phyloP scores from a whole-genome alignment of 371 early-diverging fungal genomes.

The Chytridiales sp. region DNA sequence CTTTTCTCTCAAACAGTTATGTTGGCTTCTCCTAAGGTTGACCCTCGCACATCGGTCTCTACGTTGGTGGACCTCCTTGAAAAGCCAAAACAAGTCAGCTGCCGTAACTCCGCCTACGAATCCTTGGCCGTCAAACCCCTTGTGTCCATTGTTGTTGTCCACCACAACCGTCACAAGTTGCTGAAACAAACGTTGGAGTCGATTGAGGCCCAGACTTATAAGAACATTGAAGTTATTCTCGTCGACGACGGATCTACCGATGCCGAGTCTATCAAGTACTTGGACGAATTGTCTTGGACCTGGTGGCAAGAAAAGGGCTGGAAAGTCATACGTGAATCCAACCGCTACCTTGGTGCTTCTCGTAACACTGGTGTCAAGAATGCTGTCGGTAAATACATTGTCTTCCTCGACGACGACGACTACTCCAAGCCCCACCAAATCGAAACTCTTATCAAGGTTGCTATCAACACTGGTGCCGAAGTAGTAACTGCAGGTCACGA shows the following conservation, averaged over 20 bases:
- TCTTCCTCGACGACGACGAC: conserved; percentile 46
- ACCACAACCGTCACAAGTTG: conserved; percentile 37
- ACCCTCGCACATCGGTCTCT: conserved; percentile 1
- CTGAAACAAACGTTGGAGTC: conserved; percentile 33
- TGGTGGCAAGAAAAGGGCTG: conserved; percentile 43
- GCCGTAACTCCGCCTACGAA: conserved; percentile 18
- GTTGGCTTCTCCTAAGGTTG: not conserved
- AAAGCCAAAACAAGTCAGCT: not conserved
- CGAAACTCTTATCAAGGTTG: conserved; percentile 38
- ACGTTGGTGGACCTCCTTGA: conserved; percentile 20
- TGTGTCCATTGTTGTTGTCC: conserved; percentile 36
- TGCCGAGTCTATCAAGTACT: conserved; percentile 25
- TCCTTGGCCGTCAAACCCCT: conserved; percentile 26
- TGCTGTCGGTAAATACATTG: conserved; percentile 36
- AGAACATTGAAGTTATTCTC: conserved; percentile 39
- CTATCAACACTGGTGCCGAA: conserved; percentile 37
- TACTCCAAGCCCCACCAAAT: conserved; percentile 38
- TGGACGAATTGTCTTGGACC: conserved; percentile 34
- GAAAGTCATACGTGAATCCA: conserved; percentile 38
- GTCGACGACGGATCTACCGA: conserved; percentile 42
- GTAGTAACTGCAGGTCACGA: conserved; percentile 45
- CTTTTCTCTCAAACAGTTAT: conserved; percentile 6
- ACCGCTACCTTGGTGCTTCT: conserved; percentile 38
- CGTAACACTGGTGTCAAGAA: conserved; percentile 39
- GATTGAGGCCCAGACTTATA: conserved; percentile 33